phyloP scores from a whole-genome alignment of 169 alveolate species.

The Cardiosporidium cionae region DNA sequence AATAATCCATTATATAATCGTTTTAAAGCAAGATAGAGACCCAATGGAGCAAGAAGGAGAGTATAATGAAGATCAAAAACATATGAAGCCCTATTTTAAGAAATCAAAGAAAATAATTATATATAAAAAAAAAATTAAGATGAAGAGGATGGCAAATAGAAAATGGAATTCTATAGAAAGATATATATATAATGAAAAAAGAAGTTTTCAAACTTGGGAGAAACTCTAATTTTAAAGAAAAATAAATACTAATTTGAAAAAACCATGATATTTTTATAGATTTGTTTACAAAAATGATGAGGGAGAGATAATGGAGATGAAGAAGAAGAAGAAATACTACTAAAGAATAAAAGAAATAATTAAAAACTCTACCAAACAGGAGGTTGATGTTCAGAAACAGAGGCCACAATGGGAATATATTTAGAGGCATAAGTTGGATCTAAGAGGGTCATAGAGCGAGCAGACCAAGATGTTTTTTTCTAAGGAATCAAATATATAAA shows the following conservation, averaged over 20 bases:
- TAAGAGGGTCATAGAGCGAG: conserved; percentile 87
- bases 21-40: conserved; percentile 57
- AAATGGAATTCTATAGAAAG: background rate
- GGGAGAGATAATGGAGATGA: conserved; percentile 10
- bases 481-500: too few relatives aligned
- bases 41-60: conserved; percentile 33
- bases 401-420: conserved; percentile 93
- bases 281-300: conserved; percentile 44
- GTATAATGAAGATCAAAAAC: conserved; percentile 35
- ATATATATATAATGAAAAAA: background rate
- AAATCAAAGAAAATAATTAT: background rate
- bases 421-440: conserved; percentile 95
- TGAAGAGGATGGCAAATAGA: background rate
- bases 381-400: conserved; percentile 98
- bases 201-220: too few relatives aligned
- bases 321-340: conserved; percentile 76
- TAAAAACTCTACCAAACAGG: conserved; percentile 96
- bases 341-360: conserved; percentile 69
- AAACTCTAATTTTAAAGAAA: background rate
- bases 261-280: background rate
- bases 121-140: background rate
- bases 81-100: conserved; percentile 22
- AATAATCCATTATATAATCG: conserved; percentile 76
- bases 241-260: background rate
- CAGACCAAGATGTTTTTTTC: conserved; percentile 84